phyloP scores from a whole-genome alignment of 371 early-diverging fungal species.

The Actinomortierella ambigua region DNA sequence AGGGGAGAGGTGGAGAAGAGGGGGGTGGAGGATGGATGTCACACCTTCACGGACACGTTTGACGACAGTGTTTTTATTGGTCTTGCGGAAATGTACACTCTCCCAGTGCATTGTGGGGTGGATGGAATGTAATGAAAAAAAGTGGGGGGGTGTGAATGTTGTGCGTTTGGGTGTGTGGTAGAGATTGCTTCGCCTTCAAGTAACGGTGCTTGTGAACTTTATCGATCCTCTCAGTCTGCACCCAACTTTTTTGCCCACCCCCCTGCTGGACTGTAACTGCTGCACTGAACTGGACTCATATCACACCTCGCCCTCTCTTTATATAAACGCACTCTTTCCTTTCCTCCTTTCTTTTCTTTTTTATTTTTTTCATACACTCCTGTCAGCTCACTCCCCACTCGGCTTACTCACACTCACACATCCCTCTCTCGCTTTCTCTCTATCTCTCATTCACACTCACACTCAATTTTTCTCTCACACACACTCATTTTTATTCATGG shows the following conservation, averaged over 20 bases:
- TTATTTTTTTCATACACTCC: no score
- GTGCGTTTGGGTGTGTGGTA: no score
- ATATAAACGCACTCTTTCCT: background rate
- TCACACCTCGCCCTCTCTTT: background rate
- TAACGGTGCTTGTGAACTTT: background rate
- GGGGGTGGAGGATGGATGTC: no score
- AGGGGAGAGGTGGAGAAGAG: no score
- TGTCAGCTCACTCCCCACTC: no score
- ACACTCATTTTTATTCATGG: constrained; percentile 2
- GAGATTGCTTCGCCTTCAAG: no score
- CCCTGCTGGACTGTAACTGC: background rate
- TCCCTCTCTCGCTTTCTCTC: constrained; percentile 1
- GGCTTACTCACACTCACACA: no score
- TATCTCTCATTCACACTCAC: background rate
- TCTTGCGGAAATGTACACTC: constrained; percentile 51
- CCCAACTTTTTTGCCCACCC: background rate
- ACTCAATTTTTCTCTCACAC: background rate
- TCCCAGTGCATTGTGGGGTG: constrained; percentile 22
- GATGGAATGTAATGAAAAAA: background rate
- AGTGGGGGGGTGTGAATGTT: background rate
- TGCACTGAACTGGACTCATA: background rate
- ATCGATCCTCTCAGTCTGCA: background rate
- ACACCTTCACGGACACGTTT: constrained; percentile 69
- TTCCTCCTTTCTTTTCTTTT: background rate
- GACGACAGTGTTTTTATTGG: constrained; percentile 60